Evolutionary conservation across 805 yeast species (phyloP), one percentile per base, ranked within the genome.

Genomic region (Candida broadrunensis): DNA sequence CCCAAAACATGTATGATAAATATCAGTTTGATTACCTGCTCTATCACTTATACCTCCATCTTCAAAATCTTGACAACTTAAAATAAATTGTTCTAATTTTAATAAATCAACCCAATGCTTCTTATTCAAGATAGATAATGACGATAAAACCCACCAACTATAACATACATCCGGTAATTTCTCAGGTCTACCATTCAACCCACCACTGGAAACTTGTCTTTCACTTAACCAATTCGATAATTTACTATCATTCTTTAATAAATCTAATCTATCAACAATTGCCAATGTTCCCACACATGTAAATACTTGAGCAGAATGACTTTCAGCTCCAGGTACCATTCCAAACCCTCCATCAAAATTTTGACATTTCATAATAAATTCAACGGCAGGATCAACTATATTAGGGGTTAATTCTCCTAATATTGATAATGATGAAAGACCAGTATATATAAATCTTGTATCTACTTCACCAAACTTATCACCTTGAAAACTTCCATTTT

Each of bases 321-420:
- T 81, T 60, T 93, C 99, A 0, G 96, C 91, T 1, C 96, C 97
- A 0, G 99, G 98, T 7, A 80, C 80, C 63, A 87, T 70, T 0
- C 99, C 99, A 70, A 85, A 93, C 0, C 95, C 96, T 3, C 99
- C 99, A 58, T 93, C 99, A 56, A 88, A 91, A 60, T 93, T 93
- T 46, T 76, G 83, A 61, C 99, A 93, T 27, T 56, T 55, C 38
- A 75, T 49, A 2, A 91, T 77, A 62, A 80, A 91, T 1, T 65
- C 66, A 1, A 79, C 81, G 0, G 96, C 88, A 0, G 78, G 78
- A 13, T 77, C 78, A 0, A 77, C 80, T 8, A 76, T 55, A 2
- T 73, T 71, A 5, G 75, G 67, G 16, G 80, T 76, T 46, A 91
- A 65, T 43, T 66, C 75, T 7, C 81, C 91, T 26, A 91, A 59